phyloP scores from a whole-genome alignment of 2,329 filamentous ascomycete species.

The Mariannaea elegans region DNA sequence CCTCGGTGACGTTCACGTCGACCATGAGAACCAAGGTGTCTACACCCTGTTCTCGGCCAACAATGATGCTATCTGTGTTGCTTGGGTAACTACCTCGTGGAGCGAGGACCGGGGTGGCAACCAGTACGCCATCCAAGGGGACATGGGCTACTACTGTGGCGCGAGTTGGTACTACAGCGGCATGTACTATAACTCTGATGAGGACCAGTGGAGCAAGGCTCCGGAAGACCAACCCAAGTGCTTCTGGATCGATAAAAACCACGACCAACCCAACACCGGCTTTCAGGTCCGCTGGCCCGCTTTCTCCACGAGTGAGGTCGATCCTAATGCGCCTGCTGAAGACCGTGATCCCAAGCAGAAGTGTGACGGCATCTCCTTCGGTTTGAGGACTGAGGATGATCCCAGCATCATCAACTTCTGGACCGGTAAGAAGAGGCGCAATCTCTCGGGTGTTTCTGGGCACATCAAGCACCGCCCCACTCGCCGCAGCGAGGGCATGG shows the following conservation, averaged over 20 bases:
- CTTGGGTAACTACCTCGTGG: not conserved
- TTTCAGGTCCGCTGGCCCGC: conserved; percentile 2
- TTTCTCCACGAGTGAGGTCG: not conserved
- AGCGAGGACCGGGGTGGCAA: not conserved
- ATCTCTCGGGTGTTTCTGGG: not conserved
- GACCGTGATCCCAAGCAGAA: not conserved
- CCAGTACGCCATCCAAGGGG: not conserved
- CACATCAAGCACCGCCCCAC: not conserved
- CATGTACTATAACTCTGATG: not conserved
- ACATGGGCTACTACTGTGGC: conserved; percentile 4
- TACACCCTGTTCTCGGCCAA: conserved; percentile 1
- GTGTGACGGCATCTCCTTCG: conserved; percentile 1
- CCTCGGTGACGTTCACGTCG: not conserved
- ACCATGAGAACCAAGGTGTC: not conserved
- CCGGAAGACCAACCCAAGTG: not conserved
- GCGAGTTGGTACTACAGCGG: not conserved
- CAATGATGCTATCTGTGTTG: conserved; percentile 4
- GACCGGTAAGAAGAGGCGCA: not conserved
- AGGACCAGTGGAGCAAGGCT: not conserved
- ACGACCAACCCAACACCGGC: not conserved
- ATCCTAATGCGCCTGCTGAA: not conserved
- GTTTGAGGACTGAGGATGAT: not conserved
- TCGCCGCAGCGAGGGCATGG: not conserved
- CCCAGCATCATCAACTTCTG: not conserved
- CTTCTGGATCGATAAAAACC: conserved; percentile 1